Base-by-base conservation (phyloP, 345 rosid species). In the Corchorus capsularis region DNA sequence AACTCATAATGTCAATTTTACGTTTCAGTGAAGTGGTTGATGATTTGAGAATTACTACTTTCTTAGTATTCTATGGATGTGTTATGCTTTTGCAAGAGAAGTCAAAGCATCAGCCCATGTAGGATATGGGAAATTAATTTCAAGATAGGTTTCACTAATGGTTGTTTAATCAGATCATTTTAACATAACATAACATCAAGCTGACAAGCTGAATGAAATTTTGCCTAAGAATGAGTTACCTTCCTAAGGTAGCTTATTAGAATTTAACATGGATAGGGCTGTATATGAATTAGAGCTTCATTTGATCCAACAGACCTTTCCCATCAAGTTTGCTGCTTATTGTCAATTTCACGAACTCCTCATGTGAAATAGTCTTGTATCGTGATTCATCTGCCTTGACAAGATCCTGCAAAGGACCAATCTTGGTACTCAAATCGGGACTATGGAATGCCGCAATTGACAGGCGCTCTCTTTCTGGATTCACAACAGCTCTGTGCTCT, bases 401-500 rank as follows among this genome's bases (percentile, higher is more conserved):
- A 20, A 81, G 71, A 11, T 80, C 82, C 13, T 47, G 74, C 59
- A 81, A 37, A 46, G 89, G 89, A 4, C 89, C 87, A 11, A 83
- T 75, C 17, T 22, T 39, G 14, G 83, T 35, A 4, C 52, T 75
- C 37, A 67, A 11, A 3, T 73, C 78, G 63, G 82, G 83, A 71
- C 60, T 67, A 64, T 84, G 85, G 70, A 75, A 75, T 20, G 73
- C 79, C 1, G 79, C 79, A 41, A 65, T 60, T 16, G 73, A 67
- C 39, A 76, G 46, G 3, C 73, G 63, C 49, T 76, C 59, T 49
- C 56, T 76, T 4, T 56, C 46, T 5, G 79, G 57, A 35, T 75
- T 75, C 35, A 75, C 72, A 6, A 64, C 52, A 12, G 64, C 78
- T 19, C 64, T 75, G 6, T 75, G 78, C 62, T 75, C 78, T 35